Conservation (phyloP, 768 basidiomycete genomes). For the Hemileccinum rubropunctum region DNA sequence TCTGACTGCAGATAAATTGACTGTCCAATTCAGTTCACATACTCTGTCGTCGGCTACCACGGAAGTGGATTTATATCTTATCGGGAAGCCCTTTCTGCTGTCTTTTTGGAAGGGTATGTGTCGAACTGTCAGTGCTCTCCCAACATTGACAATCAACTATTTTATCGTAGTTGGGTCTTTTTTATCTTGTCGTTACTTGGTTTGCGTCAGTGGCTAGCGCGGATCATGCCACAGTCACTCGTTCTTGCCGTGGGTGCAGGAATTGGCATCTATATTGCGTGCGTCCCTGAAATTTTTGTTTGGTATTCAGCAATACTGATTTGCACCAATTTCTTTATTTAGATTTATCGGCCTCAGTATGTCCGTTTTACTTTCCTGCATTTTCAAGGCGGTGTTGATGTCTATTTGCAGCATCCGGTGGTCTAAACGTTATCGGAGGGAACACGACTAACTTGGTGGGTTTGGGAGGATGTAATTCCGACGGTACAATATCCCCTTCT, state of each 20-base stretch:
- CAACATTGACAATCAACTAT: background rate
- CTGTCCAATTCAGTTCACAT: slow-evolving; percentile 61
- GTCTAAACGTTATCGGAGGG: slow-evolving; percentile 76
- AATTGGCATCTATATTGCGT: slow-evolving; percentile 87
- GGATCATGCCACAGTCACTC: slow-evolving; percentile 85
- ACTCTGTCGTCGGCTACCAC: slow-evolving; percentile 84
- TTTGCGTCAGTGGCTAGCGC: slow-evolving; percentile 85
- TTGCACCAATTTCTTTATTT: slow-evolving; percentile 9
- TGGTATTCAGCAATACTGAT: slow-evolving; percentile 9
- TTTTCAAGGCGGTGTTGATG: background rate
- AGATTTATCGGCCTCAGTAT: slow-evolving; percentile 76
- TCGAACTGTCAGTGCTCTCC: background rate
- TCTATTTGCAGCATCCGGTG: slow-evolving; percentile 48
- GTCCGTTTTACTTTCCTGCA: slow-evolving; percentile 9
- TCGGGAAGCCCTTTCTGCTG: slow-evolving; percentile 76
- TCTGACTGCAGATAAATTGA: background rate
- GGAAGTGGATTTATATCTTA: slow-evolving; percentile 70
- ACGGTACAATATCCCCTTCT: slow-evolving; percentile 32
- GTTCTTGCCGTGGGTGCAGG: slow-evolving; percentile 83
- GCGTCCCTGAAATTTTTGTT: slow-evolving; percentile 27
- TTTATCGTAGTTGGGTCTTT: slow-evolving; percentile 66
- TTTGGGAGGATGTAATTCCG: slow-evolving; percentile 68
- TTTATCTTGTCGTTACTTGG: slow-evolving; percentile 76
- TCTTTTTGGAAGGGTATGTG: slow-evolving; percentile 81
- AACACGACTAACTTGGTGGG: slow-evolving; percentile 67